A percentile compares a stretch with the other conserved stretches of the same genome.
Evolutionary conservation across 169 alveolate genomes (phyloP).

Genomic region (Plasmodium vivax): DNA sequence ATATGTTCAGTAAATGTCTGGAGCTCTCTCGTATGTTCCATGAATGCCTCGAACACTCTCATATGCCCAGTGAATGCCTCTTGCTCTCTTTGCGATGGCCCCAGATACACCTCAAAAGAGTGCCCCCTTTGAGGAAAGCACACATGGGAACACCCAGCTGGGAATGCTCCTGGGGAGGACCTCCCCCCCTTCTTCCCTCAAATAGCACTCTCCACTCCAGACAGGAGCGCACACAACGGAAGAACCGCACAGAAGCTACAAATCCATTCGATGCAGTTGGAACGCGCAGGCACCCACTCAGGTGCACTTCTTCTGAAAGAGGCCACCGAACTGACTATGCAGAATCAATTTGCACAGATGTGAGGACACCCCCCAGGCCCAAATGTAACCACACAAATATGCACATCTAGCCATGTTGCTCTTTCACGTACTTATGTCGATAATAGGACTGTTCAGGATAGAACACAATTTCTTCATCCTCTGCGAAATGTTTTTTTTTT

Average conservation of each 20-base stretch:
- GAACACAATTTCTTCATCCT: slow-evolving; percentile 63
- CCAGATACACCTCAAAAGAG: background rate
- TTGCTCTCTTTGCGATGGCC: background rate
- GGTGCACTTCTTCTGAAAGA: background rate
- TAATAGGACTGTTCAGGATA: slow-evolving; percentile 52
- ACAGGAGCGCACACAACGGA: background rate
- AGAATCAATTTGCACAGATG: background rate
- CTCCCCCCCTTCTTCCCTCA: background rate
- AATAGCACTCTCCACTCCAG: background rate
- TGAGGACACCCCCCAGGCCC: background rate
- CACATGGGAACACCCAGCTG: background rate
- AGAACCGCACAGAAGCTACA: background rate
- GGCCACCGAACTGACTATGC: background rate
- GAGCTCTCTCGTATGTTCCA: background rate
- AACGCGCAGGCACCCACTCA: background rate
- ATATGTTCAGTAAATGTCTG: background rate
- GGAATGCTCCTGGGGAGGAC: background rate
- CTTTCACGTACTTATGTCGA: slow-evolving; percentile 59
- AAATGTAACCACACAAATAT: background rate
- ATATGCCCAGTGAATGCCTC: background rate
- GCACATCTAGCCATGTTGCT: slow-evolving; percentile 8
- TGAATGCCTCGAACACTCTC: background rate
- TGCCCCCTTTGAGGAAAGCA: background rate
- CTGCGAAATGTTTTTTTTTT: slow-evolving; percentile 56
- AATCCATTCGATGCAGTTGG: background rate